Base-by-base conservation (phyloP, 2,329 filamentous ascomycete species). In the Cyphellophora europaea region DNA sequence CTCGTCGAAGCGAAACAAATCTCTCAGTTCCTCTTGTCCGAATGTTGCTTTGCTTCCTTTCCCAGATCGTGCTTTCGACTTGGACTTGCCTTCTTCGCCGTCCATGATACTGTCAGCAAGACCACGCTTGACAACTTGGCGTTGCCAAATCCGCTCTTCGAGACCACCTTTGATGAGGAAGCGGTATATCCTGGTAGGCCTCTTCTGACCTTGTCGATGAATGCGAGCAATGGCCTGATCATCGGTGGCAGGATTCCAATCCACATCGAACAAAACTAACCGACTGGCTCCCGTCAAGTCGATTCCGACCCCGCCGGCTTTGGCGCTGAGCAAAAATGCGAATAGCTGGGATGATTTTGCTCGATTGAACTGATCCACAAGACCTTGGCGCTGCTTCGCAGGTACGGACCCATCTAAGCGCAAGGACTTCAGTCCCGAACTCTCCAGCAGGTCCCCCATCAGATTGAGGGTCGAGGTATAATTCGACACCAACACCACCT, bases 241-340 rank as follows among this genome's bases (percentile, higher is more conserved):
- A 48, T 85, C 80, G 0, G 76, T 81, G 1, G 78, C 77, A 2
- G 80, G 80, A 48, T 85, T 85, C 80, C 80, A 85, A 56, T 84
- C 80, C 6, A 81, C 72, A 47, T 85, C 80, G 47, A 82, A 84
- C 1, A 85, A 70, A 4, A 84, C 62, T 2, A 85, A 68, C 14
- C 80, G 71, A 19, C 75, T 80, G 4, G 79, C 80, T 6, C 80
- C 80, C 32, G 80, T 77, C 4, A 85, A 65, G 48, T 84, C 84
- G 30, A 85, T 62, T 2, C 80, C 80, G 1, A 74, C 69, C 3
- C 80, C 80, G 4, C 80, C 80, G 27, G 78, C 75, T 55, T 83
- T 84, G 2, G 80, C 79, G 11, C 79, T 84, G 0, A 85, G 69
- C 3, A 85, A 63, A 48, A 85, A 83, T 1, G 79, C 77, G 48